These are phyloP conservation scores for Hypoxylon sp. DNA, from an alignment of 2,329 filamentous ascomycete genomes.

Conservation along the genomic window DNA sequence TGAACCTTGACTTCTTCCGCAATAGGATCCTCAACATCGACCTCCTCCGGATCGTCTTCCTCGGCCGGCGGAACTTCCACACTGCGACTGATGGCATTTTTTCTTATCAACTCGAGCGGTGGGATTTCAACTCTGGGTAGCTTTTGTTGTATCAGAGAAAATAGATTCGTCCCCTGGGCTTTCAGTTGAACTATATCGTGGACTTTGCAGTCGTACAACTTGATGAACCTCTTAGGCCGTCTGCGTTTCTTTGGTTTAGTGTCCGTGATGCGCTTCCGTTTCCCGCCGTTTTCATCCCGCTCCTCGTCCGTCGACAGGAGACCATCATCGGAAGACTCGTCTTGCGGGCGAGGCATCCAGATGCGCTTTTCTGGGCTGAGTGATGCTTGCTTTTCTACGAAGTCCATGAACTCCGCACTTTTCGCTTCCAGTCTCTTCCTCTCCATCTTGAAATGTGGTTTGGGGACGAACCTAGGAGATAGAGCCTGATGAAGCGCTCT, in stretches of 20 bases:
- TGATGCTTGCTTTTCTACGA: constrained; percentile 19
- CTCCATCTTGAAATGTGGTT: constrained; percentile 35
- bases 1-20: constrained; percentile 1
- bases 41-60: not conserved
- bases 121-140: constrained; percentile 26
- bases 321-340: constrained; percentile 31
- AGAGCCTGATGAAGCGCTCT: constrained; percentile 23
- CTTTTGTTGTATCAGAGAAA: constrained; percentile 28
- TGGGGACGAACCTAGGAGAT: constrained; percentile 31
- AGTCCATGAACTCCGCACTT: constrained; percentile 28
- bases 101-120: constrained; percentile 5
- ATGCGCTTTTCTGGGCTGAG: constrained; percentile 1
- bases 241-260: constrained; percentile 14
- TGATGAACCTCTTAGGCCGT: constrained; percentile 21
- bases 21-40: constrained; percentile 6
- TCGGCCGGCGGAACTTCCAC: not conserved
- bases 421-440: constrained; percentile 26
- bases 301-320: constrained; percentile 15
- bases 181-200: constrained; percentile 27
- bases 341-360: constrained; percentile 30
- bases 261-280: constrained; percentile 18
- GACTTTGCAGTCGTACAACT: constrained; percentile 28
- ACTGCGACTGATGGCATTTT: not conserved
- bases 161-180: constrained; percentile 23
- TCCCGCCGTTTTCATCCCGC: not conserved